Percentiles rank a stretch among this genome's conserved stretches.
Conservation (phyloP, 768 basidiomycete species). For the Tulasnella sp. region DNA sequence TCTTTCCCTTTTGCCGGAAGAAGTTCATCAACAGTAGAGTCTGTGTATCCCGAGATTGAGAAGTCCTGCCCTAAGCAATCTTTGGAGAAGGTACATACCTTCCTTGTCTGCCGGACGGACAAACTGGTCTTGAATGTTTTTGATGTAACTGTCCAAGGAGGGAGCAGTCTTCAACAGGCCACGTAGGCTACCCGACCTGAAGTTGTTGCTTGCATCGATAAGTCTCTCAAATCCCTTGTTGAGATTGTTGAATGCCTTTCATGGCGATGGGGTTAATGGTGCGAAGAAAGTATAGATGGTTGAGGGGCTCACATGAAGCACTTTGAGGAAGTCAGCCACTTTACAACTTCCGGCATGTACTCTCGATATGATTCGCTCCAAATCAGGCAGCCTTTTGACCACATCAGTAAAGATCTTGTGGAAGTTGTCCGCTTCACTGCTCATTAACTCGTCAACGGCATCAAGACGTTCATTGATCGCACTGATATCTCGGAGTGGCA, state of each 20-base stretch:
- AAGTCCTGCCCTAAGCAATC: neutral
- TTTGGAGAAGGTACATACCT: slow-evolving; percentile 30
- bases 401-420: slow-evolving; percentile 60
- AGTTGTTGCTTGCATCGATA: slow-evolving; percentile 50
- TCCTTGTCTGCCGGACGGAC: slow-evolving; percentile 38
- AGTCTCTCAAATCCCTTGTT: slow-evolving; percentile 52
- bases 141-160: slow-evolving; percentile 57
- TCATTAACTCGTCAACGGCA: slow-evolving; percentile 85
- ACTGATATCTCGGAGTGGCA: slow-evolving; percentile 65
- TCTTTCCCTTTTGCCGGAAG: slow-evolving; percentile 78
- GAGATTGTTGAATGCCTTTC: slow-evolving; percentile 61
- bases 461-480: slow-evolving; percentile 90
- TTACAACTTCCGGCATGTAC: slow-evolving; percentile 88
- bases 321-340: slow-evolving; percentile 76
- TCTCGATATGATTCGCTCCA: slow-evolving; percentile 87
- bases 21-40: slow-evolving; percentile 44
- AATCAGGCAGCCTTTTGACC: slow-evolving; percentile 75
- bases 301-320: slow-evolving; percentile 46
- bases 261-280: neutral
- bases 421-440: slow-evolving; percentile 62
- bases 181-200: slow-evolving; percentile 63
- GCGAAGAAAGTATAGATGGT: neutral
- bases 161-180: slow-evolving; percentile 70
- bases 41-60: neutral
- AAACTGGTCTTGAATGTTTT: slow-evolving; percentile 63